phyloP scores from a whole-genome alignment of 2,329 filamentous ascomycete genomes.

The Alternaria arborescens region DNA sequence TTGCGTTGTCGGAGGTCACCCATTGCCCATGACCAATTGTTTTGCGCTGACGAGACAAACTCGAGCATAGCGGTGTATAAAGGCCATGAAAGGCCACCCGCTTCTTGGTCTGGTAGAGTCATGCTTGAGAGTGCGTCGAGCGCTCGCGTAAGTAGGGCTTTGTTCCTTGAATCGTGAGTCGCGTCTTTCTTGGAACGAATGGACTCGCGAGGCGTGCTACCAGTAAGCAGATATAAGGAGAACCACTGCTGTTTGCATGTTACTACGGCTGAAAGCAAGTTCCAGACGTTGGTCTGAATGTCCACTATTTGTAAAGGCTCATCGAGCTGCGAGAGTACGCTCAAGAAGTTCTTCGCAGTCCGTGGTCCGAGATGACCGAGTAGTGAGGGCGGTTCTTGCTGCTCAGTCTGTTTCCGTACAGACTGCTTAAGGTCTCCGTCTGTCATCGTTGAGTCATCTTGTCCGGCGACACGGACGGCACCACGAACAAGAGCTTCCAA shows the following conservation, averaged over 20 bases:
- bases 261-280: conserved; percentile 84
- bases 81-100: conserved; percentile 29
- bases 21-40: conserved; percentile 95
- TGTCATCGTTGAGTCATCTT: conserved; percentile 18
- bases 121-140: conserved; percentile 75
- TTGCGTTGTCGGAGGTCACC: conserved; percentile 78
- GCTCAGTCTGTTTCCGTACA: conserved; percentile 11
- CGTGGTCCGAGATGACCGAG: conserved; percentile 86
- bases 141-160: conserved; percentile 78
- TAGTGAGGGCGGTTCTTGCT: conserved; percentile 83
- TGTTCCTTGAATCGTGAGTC: conserved; percentile 53
- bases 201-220: conserved; percentile 80
- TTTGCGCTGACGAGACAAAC: conserved; percentile 87
- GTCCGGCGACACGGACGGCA: conserved; percentile 66
- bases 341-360: conserved; percentile 83
- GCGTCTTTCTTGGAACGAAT: conserved; percentile 64
- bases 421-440: conserved; percentile 14
- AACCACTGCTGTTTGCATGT: conserved; percentile 95
- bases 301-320: conserved; percentile 73
- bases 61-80: conserved; percentile 80
- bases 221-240: conserved; percentile 89
- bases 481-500: conserved; percentile 77
- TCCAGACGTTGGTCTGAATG: conserved; percentile 78
- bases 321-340: conserved; percentile 78
- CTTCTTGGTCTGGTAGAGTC: conserved; percentile 66